Evolutionary conservation across 2,329 filamentous ascomycete genomes (phyloP).

Genomic region (Hypoxylon sp.): DNA sequence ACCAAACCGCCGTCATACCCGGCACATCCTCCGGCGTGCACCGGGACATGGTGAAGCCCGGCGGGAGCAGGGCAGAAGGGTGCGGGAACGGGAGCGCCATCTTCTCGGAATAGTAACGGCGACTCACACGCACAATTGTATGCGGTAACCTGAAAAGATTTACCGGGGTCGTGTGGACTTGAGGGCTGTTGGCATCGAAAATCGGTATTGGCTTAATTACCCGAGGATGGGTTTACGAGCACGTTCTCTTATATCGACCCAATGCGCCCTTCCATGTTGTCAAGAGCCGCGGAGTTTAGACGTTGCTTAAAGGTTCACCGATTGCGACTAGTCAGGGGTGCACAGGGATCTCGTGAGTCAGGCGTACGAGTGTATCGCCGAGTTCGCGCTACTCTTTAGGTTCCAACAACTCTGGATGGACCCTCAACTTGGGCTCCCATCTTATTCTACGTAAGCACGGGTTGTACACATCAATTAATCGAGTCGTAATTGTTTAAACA

Average conservation of each 20-base stretch:
- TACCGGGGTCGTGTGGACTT: not conserved
- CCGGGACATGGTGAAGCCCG: conserved; percentile 47
- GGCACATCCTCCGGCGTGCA: conserved; percentile 45
- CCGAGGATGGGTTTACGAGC: not conserved
- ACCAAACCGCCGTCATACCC: conserved; percentile 50
- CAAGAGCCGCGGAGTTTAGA: not conserved
- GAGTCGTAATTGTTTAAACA: conserved; percentile 1
- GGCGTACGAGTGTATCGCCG: not conserved
- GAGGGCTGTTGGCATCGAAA: not conserved
- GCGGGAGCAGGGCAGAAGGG: conserved; percentile 37
- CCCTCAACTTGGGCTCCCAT: not conserved
- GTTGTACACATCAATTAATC: not conserved
- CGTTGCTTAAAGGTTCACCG: not conserved
- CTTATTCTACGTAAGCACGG: not conserved
- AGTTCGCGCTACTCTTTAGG: conserved; percentile 1
- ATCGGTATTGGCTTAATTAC: not conserved
- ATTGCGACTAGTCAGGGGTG: not conserved
- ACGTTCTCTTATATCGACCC: not conserved
- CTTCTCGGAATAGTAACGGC: not conserved
- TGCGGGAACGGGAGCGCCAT: conserved; percentile 45
- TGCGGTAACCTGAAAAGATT: not conserved
- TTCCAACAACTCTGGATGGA: conserved; percentile 1
- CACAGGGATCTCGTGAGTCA: conserved; percentile 8
- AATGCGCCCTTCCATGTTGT: not conserved
- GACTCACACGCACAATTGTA: not conserved